These are phyloP conservation scores for Penicillium pulvis DNA, from an alignment of 495 filamentous ascomycete species.

Conservation along the genomic window DNA sequence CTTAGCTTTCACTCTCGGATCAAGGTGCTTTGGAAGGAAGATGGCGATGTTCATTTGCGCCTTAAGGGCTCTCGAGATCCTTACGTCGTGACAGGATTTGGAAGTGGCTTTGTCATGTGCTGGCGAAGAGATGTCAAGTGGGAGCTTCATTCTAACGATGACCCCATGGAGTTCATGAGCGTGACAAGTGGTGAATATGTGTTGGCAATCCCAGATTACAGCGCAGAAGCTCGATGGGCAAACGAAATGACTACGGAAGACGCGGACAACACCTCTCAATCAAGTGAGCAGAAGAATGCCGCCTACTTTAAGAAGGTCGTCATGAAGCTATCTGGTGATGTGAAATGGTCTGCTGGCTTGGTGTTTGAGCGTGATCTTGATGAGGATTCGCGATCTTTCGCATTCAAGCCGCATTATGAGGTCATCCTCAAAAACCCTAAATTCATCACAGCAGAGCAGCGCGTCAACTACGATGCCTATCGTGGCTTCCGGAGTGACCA, in stretches of 20 bases:
- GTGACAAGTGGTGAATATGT: slow-evolving; percentile 94
- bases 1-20: slow-evolving; percentile 93
- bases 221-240: slow-evolving; percentile 75
- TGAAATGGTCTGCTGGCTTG: slow-evolving; percentile 85
- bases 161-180: slow-evolving; percentile 91
- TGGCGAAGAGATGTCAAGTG: slow-evolving; percentile 91
- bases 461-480: slow-evolving; percentile 81
- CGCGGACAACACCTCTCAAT: slow-evolving; percentile 62
- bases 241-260: slow-evolving; percentile 58
- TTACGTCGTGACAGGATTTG: slow-evolving; percentile 88
- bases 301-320: slow-evolving; percentile 94
- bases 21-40: slow-evolving; percentile 85
- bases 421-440: slow-evolving; percentile 81
- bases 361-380: slow-evolving; percentile 84
- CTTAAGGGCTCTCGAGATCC: slow-evolving; percentile 92
- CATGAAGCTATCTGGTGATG: slow-evolving; percentile 96
- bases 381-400: slow-evolving; percentile 69
- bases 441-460: slow-evolving; percentile 57
- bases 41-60: slow-evolving; percentile 92
- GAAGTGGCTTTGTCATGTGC: slow-evolving; percentile 95
- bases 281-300: slow-evolving; percentile 67
- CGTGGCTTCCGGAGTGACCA: slow-evolving; percentile 91
- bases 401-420: slow-evolving; percentile 91
- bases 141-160: slow-evolving; percentile 77
- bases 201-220: slow-evolving; percentile 90